Base-by-base conservation (phyloP, 805 yeast genomes). In the Candida tibetensis region DNA sequence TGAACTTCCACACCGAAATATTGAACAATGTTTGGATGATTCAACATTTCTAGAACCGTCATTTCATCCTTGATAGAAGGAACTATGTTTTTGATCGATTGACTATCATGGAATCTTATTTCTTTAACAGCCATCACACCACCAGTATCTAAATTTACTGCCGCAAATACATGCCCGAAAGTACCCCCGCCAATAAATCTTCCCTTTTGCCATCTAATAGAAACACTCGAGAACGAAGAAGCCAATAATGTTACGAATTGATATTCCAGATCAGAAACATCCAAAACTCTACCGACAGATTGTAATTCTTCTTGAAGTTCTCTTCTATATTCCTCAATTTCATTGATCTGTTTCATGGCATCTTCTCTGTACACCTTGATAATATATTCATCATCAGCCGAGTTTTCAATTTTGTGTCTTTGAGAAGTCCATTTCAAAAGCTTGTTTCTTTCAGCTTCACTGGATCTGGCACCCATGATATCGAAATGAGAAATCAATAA, bases 1-100 rank as follows among this genome's bases (percentile, higher is more conserved):
- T 93, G 98, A 4, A 93, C 97, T 60, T 93, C 98, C 26, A 93
- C 96, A 36, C 99, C 99, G 55, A 80, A 90, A 58, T 91, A 93
- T 57, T 90, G 96, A 4, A 93, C 98, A 49, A 93, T 85, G 55
- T 93, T 93, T 7, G 98, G 98, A 63, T 93, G 99, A 45, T 89
- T 85, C 43, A 93, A 69, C 84, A 89, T 86, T 64, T 93, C 98
- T 50, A 93, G 65, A 2, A 91, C 96, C 0, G 95, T 84, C 97
- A 93, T 91, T 57, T 93, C 99, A 49, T 90, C 97, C 57, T 87
- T 88, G 47, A 93, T 88, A 2, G 88, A 79, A 27, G 95, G 93
- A 37, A 89, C 88, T 44, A 90, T 79, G 37, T 82, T 82, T 50
- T 85, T 79, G 54, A 90, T 83, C 1, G 93, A 78, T 51, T 87